Evolutionary conservation across 768 basidiomycete genomes (phyloP).

Genomic region (Hygrophoropsis aurantiaca): DNA sequence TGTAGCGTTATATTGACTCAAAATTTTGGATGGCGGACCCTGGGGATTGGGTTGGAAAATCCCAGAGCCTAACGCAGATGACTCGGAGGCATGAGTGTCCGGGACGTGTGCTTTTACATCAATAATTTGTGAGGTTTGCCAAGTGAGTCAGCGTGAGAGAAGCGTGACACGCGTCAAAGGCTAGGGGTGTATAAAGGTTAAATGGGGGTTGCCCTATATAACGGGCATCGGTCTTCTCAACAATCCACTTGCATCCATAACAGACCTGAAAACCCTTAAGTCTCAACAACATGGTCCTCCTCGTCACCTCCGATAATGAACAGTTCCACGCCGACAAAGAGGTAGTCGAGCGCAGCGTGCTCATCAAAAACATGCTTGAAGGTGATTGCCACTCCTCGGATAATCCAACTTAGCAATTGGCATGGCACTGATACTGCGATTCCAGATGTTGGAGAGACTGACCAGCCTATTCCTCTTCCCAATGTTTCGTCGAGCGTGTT

Average conservation of each 20-base stretch:
- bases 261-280: not conserved
- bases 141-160: too few species aligned
- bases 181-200: too few species aligned
- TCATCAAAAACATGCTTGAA: slow-evolving; percentile 99
- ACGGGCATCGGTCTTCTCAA: too few species aligned
- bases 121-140: too few species aligned
- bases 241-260: too few species aligned
- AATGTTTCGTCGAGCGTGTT: slow-evolving; percentile 91
- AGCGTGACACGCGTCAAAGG: too few species aligned
- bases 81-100: too few species aligned
- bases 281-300: slow-evolving; percentile 66
- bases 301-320: slow-evolving; percentile 95
- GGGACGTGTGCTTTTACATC: too few species aligned
- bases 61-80: too few species aligned
- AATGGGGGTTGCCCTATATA: too few species aligned
- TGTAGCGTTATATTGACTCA: not conserved
- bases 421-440: not conserved
- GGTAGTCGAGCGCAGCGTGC: slow-evolving; percentile 90
- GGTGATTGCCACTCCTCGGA: slow-evolving; percentile 47
- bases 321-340: slow-evolving; percentile 91
- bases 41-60: too few species aligned
- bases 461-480: slow-evolving; percentile 91
- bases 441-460: slow-evolving; percentile 89
- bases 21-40: too few species aligned
- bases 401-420: not conserved